phyloP scores from a whole-genome alignment of 2,329 filamentous ascomycete species.

The Phymatotrichopsis omnivora region DNA sequence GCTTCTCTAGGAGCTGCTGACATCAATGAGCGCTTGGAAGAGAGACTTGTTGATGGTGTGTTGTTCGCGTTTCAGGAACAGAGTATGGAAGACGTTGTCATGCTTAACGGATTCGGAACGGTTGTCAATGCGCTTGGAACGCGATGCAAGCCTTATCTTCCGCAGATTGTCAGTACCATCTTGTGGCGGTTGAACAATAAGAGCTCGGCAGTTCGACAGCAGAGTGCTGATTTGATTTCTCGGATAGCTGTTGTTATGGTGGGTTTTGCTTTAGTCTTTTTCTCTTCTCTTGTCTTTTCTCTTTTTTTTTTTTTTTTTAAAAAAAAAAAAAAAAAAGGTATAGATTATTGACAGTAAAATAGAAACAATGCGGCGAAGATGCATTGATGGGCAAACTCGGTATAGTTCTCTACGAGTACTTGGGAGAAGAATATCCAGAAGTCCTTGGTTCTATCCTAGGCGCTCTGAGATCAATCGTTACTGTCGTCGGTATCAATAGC shows the following conservation, averaged over 20 bases:
- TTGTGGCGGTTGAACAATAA: slow-evolving; percentile 97
- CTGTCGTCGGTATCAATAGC: slow-evolving; percentile 91
- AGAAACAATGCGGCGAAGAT: slow-evolving; percentile 90
- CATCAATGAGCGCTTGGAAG: slow-evolving; percentile 83
- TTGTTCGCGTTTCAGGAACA: slow-evolving; percentile 96
- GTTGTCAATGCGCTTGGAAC: slow-evolving; percentile 91
- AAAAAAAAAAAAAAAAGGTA: too few species aligned
- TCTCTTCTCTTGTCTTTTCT: slow-evolving; percentile 5
- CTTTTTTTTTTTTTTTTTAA: slow-evolving; percentile 1
- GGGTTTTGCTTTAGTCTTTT: slow-evolving; percentile 7
- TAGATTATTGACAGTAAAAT: slow-evolving; percentile 3
- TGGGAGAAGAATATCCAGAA: slow-evolving; percentile 97
- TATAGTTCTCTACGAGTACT: slow-evolving; percentile 90
- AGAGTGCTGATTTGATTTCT: slow-evolving; percentile 91
- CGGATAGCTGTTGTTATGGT: slow-evolving; percentile 93
- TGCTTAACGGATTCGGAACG: slow-evolving; percentile 95
- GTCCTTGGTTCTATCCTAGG: slow-evolving; percentile 94
- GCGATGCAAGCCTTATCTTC: slow-evolving; percentile 90
- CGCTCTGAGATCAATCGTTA: slow-evolving; percentile 89
- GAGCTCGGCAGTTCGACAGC: slow-evolving; percentile 88
- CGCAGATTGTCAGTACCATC: slow-evolving; percentile 93
- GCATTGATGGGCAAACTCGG: slow-evolving; percentile 91
- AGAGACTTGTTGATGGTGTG: slow-evolving; percentile 88
- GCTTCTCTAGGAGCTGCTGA: slow-evolving; percentile 88
- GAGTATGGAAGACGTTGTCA: slow-evolving; percentile 87